Evolutionary conservation across 768 basidiomycete species (phyloP).

Genomic region (Hypholoma fasciculare): DNA sequence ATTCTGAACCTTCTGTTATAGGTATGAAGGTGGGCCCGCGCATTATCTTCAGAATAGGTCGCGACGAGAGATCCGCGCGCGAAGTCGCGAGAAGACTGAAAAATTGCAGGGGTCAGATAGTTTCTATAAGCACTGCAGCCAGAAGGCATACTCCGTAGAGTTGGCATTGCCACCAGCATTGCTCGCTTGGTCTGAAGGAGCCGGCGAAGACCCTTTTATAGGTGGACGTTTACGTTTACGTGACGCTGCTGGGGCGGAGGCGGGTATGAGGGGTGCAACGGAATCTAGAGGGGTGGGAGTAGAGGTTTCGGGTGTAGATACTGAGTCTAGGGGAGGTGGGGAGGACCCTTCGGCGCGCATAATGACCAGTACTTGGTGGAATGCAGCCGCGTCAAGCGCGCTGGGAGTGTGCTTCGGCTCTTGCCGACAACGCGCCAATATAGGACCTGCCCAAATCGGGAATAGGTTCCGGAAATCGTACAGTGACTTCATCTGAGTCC

Average conservation of each 20-base stretch:
- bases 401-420: neutral
- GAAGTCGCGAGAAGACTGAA: conserved; percentile 53
- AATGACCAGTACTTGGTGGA: neutral
- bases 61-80: conserved; percentile 66
- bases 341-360: conserved; percentile 36
- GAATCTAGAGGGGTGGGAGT: conserved; percentile 3
- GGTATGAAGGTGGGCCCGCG: conserved; percentile 73
- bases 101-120: neutral
- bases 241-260: conserved; percentile 24
- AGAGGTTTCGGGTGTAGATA: conserved; percentile 5
- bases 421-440: neutral
- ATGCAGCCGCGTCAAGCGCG: neutral
- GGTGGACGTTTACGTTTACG: conserved; percentile 62
- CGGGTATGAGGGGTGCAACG: conserved; percentile 7
- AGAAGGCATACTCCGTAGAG: conserved; percentile 35
- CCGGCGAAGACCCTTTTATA: conserved; percentile 52
- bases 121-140: neutral
- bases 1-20: conserved; percentile 52
- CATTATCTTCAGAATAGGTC: conserved; percentile 72
- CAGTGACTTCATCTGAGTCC: neutral
- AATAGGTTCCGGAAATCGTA: neutral
- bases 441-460: neutral
- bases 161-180: conserved; percentile 28
- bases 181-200: conserved; percentile 53
- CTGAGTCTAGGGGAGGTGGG: conserved; percentile 26